These are phyloP conservation scores for Guadua angustifolia DNA, from an alignment of 176 grass and related monocot species.

Conservation along the genomic window DNA sequence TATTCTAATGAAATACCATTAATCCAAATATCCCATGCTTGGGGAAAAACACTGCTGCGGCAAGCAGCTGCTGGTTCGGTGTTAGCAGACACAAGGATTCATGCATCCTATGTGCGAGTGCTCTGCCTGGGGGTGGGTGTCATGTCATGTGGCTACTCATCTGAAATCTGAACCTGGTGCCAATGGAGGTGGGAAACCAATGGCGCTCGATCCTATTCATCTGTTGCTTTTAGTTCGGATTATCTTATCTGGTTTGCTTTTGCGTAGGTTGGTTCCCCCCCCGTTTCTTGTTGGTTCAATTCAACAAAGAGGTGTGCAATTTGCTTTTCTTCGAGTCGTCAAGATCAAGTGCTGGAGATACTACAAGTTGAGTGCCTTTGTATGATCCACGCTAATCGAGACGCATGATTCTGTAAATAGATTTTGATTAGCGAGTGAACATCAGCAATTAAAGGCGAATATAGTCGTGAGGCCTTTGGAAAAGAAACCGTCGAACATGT, in stretches of 20 bases:
- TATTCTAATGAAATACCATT: too few relatives aligned
- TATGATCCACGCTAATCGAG: neutral
- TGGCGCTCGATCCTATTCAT: neutral
- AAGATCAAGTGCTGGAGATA: neutral
- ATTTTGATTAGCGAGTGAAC: neutral
- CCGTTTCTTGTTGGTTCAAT: neutral
- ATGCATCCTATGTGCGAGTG: neutral
- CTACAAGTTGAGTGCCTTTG: neutral
- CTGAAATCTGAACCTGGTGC: too few relatives aligned
- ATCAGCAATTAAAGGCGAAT: neutral
- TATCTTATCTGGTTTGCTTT: neutral
- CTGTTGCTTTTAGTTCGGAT: neutral
- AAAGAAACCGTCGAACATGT: neutral
- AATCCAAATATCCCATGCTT: too few relatives aligned
- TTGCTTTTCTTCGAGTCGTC: neutral
- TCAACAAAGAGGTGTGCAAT: neutral
- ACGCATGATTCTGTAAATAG: neutral
- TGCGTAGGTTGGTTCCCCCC: neutral
- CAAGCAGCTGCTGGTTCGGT: slow-evolving; percentile 15
- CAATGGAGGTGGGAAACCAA: neutral
- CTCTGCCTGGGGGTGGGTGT: neutral
- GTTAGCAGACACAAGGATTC: neutral
- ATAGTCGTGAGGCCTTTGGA: neutral
- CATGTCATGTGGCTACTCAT: neutral
- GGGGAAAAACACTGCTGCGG: neutral